Evolutionary conservation across 352 stramenopile genomes (phyloP).

Genomic region (Pythium oligandrum): DNA sequence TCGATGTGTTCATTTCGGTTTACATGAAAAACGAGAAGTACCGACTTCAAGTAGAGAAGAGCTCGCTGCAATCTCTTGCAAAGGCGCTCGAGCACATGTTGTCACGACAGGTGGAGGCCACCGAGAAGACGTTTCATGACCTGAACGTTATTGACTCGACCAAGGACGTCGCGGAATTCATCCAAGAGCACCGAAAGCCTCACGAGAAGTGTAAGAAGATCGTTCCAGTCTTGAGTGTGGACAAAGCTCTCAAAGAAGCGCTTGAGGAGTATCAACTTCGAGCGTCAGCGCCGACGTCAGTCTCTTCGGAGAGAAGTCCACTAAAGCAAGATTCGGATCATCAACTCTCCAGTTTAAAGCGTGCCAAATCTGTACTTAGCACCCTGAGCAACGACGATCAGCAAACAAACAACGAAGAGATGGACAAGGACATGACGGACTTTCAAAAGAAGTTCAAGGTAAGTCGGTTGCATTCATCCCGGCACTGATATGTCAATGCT

Average conservation of each 20-base stretch:
- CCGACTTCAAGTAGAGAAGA: slow-evolving; percentile 76
- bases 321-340: no score
- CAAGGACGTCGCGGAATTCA: slow-evolving; percentile 62
- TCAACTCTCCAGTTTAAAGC: slow-evolving; percentile 3
- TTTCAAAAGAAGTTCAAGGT: slow-evolving; percentile 86
- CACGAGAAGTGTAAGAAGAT: slow-evolving; percentile 42
- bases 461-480: not conserved
- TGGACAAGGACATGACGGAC: slow-evolving; percentile 34
- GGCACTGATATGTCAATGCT: no score
- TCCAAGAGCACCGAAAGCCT: slow-evolving; percentile 40
- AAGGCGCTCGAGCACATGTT: slow-evolving; percentile 71
- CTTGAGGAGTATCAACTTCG: slow-evolving; percentile 39
- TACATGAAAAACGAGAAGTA: slow-evolving; percentile 88
- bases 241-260: slow-evolving; percentile 49
- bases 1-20: slow-evolving; percentile 65
- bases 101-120: slow-evolving; percentile 25
- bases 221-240: slow-evolving; percentile 34
- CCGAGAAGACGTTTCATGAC: slow-evolving; percentile 28
- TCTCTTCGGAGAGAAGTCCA: no score
- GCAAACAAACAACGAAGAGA: no score
- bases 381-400: not conserved
- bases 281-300: no score
- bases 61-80: slow-evolving; percentile 58
- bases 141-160: slow-evolving; percentile 54
- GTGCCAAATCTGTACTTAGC: not conserved